Conservation (phyloP, 2,329 filamentous ascomycete species). For the Lachnellula cervina region DNA sequence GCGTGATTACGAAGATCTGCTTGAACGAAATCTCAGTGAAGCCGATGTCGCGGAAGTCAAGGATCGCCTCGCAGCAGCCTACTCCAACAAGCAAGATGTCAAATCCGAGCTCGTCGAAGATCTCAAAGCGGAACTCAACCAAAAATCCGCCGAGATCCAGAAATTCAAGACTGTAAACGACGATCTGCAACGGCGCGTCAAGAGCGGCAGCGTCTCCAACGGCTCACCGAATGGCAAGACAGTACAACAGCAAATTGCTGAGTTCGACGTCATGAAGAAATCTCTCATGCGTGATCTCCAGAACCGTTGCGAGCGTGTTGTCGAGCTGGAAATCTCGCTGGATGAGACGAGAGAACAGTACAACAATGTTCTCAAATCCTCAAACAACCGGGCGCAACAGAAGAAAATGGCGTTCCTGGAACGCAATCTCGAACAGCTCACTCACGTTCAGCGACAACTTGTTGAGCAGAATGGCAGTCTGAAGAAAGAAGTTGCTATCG, state of each 20-base stretch:
- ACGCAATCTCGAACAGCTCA: conserved; percentile 95
- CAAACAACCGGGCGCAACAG: conserved; percentile 97
- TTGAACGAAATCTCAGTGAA: conserved; percentile 73
- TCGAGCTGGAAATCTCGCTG: conserved; percentile 95
- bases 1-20: conserved; percentile 75
- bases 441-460: conserved; percentile 92
- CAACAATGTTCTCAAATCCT: conserved; percentile 94
- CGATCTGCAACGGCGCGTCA: conserved; percentile 69
- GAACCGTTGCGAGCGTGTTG: conserved; percentile 95
- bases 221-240: conserved; percentile 74
- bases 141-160: conserved; percentile 76
- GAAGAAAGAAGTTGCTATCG: conserved; percentile 99
- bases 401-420: conserved; percentile 99
- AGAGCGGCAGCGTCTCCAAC: conserved; percentile 58
- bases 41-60: conserved; percentile 82
- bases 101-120: conserved; percentile 71
- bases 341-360: conserved; percentile 98
- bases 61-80: conserved; percentile 69
- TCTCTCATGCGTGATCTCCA: conserved; percentile 97
- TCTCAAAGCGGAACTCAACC: conserved; percentile 68
- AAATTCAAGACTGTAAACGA: conserved; percentile 78
- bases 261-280: conserved; percentile 99
- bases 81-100: conserved; percentile 68
- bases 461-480: conserved; percentile 96
- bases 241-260: conserved; percentile 93